phyloP scores from a whole-genome alignment of 805 yeast species.

The Ogataea corticis region DNA sequence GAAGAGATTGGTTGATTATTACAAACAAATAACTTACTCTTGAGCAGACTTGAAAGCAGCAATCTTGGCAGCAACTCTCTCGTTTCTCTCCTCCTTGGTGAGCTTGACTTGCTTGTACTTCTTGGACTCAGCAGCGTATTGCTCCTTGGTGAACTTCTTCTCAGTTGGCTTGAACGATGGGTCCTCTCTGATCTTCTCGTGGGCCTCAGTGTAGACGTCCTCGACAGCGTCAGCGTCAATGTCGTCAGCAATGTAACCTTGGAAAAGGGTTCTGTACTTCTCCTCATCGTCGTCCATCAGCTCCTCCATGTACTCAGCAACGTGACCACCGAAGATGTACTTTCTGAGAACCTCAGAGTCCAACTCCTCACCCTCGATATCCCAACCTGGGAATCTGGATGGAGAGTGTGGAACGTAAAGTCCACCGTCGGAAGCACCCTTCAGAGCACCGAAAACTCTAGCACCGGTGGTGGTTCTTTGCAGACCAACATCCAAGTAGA shows the following conservation, averaged over 20 bases:
- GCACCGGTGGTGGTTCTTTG: conserved; percentile 99
- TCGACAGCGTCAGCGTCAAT: conserved; percentile 96
- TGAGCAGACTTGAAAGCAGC: conserved; percentile 75
- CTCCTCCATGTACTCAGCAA: conserved; percentile 99
- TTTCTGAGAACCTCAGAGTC: conserved; percentile 97
- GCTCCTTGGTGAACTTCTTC: conserved; percentile 94
- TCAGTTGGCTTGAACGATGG: conserved; percentile 88
- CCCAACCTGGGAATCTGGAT: conserved; percentile 99
- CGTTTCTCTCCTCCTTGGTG: conserved; percentile 89
- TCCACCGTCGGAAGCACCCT: conserved; percentile 99
- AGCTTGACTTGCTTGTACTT: conserved; percentile 87
- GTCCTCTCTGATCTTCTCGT: conserved; percentile 93
- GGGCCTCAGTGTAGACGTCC: conserved; percentile 94
- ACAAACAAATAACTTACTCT: conserved; percentile 28
- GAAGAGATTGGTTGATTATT: too few relatives aligned
- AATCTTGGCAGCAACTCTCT: conserved; percentile 88
- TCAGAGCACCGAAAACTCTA: conserved; percentile 97
- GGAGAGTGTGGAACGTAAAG: conserved; percentile 98
- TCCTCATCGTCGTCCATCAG: conserved; percentile 99
- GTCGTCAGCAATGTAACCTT: conserved; percentile 94
- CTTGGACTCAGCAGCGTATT: conserved; percentile 95
- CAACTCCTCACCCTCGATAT: conserved; percentile 96
- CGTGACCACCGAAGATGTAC: conserved; percentile 99
- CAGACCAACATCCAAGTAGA: conserved; percentile 97
- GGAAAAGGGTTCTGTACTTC: conserved; percentile 95